Evolutionary conservation across 352 stramenopile genomes (phyloP).

Genomic region (Thalassiosira hispida): DNA sequence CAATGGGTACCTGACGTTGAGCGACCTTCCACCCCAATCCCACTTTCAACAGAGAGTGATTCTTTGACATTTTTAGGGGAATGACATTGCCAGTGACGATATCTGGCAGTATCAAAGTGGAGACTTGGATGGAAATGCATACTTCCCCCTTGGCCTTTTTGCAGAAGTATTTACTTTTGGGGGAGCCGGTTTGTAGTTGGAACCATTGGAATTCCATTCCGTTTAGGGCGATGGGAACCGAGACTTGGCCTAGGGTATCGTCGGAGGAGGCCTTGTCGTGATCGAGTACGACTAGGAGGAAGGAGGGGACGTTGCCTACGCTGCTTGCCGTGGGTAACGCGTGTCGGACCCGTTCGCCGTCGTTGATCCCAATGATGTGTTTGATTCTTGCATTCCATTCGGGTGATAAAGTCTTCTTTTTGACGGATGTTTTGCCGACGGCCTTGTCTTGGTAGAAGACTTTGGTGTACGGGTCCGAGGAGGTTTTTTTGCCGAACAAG

Average conservation of each 20-base stretch:
- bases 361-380: conserved; percentile 7
- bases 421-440: conserved; percentile 39
- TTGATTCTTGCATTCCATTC: conserved; percentile 39
- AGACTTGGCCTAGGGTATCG: conserved; percentile 40
- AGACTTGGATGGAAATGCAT: conserved; percentile 25
- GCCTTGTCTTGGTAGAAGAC: conserved; percentile 19
- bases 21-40: conserved; percentile 53
- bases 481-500: conserved; percentile 42
- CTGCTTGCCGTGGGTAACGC: neutral
- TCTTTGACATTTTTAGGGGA: conserved; percentile 28
- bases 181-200: conserved; percentile 7
- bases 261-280: conserved; percentile 19
- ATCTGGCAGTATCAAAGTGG: conserved; percentile 13
- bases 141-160: conserved; percentile 46
- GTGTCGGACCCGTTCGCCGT: conserved; percentile 13
- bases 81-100: conserved; percentile 44
- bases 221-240: conserved; percentile 22
- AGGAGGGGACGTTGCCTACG: neutral
- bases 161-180: conserved; percentile 28
- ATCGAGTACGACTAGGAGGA: conserved; percentile 44
- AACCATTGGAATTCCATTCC: conserved; percentile 27
- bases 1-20: conserved; percentile 20
- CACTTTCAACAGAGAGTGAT: conserved; percentile 33
- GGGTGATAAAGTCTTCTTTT: conserved; percentile 43
- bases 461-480: conserved; percentile 53